Conservation (phyloP, 139 green algal species). For the Asterochloris sp. region DNA sequence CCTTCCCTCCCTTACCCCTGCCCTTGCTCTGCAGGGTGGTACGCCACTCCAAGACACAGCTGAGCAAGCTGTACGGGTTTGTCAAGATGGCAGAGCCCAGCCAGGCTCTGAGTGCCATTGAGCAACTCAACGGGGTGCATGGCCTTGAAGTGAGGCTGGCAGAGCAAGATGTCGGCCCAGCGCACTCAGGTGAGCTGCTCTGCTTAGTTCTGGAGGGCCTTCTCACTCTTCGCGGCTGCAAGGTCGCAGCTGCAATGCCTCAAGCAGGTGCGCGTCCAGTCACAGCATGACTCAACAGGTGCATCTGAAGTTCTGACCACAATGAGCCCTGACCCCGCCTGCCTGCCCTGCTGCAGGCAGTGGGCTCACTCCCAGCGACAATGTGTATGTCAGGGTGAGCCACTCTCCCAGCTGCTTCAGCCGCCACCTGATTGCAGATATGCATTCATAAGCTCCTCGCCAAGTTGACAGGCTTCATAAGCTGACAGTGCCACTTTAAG, state of each 20-base stretch:
- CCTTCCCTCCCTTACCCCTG: too few relatives aligned
- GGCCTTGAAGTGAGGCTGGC: conserved; percentile 17
- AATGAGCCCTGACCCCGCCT: neutral
- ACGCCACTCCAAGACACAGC: conserved; percentile 3
- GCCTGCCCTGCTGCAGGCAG: neutral
- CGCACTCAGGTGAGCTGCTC: neutral
- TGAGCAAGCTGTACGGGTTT: conserved; percentile 15
- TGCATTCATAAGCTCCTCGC: too few relatives aligned
- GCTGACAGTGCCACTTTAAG: too few relatives aligned
- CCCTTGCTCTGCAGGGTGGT: neutral
- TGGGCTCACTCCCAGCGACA: conserved; percentile 14
- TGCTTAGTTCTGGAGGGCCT: neutral
- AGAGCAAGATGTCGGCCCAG: conserved; percentile 12
- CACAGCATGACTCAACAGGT: too few relatives aligned
- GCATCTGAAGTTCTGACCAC: too few relatives aligned
- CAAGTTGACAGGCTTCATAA: too few relatives aligned
- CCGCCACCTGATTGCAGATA: neutral
- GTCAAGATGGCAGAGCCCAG: conserved; percentile 3
- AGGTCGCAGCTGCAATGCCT: neutral
- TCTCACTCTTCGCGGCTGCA: neutral
- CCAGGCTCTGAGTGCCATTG: conserved; percentile 4
- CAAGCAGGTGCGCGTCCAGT: too few relatives aligned
- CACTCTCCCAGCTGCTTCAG: neutral
- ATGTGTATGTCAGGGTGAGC: conserved; percentile 15
- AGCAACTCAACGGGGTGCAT: neutral